Evolutionary conservation across 352 stramenopile species (phyloP).

Genomic region (Globisporangium cylindrosporum): DNA sequence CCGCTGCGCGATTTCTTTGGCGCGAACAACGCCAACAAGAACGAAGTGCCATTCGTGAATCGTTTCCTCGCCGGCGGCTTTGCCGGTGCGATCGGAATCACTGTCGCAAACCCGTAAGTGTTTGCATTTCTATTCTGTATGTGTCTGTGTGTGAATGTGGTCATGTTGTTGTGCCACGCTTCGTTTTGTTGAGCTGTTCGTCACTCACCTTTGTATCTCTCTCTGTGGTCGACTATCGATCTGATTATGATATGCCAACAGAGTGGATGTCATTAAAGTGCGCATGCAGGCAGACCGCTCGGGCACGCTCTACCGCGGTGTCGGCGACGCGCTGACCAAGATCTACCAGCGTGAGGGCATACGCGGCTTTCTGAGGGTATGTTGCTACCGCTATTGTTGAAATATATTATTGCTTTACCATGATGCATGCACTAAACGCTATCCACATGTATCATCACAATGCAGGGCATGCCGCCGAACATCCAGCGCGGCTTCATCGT

Average conservation of each 20-base stretch:
- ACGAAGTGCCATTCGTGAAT: conserved; percentile 69
- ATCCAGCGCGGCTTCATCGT: conserved; percentile 86
- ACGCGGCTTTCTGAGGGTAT: conserved; percentile 60
- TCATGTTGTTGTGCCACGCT: neutral
- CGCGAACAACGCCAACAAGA: conserved; percentile 31
- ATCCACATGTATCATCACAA: neutral
- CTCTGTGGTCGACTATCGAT: conserved; percentile 4
- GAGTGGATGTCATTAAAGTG: conserved; percentile 88
- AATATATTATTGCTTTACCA: neutral
- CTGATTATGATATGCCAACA: conserved; percentile 21
- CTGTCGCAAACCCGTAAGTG: conserved; percentile 80
- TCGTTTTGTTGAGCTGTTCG: conserved; percentile 11
- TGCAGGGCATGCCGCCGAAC: conserved; percentile 76
- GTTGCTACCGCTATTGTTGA: neutral
- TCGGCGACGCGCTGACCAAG: conserved; percentile 61
- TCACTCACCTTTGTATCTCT: neutral
- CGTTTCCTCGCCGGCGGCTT: conserved; percentile 79
- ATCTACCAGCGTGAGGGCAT: conserved; percentile 77
- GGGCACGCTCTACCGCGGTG: conserved; percentile 63
- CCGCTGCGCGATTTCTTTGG: conserved; percentile 75
- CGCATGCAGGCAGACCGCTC: conserved; percentile 80
- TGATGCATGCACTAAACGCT: neutral
- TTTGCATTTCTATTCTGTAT: neutral
- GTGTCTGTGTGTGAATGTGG: neutral
- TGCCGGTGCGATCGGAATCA: conserved; percentile 78